Percentiles rank a stretch among this genome's conserved stretches.
These are phyloP conservation scores for Holtermanniella nyarrowii DNA, from an alignment of 768 basidiomycete genomes.

Conservation along the genomic window DNA sequence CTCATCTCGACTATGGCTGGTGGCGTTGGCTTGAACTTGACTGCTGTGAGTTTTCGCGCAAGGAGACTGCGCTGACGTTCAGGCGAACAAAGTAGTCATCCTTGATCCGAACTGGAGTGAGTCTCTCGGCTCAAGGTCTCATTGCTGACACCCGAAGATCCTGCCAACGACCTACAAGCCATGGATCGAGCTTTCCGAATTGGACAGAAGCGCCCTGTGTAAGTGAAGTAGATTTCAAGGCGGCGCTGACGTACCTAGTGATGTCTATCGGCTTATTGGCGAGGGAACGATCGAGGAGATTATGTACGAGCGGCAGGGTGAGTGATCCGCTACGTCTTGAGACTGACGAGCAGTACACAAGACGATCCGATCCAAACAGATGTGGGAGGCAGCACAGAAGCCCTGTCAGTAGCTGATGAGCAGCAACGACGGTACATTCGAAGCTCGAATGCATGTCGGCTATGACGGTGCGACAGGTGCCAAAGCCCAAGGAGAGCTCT, in stretches of 20 bases:
- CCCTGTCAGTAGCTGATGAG: neutral
- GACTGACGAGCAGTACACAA: slow-evolving; percentile 19
- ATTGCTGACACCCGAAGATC: slow-evolving; percentile 49
- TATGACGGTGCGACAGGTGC: slow-evolving; percentile 21
- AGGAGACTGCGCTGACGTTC: neutral
- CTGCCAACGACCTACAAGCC: slow-evolving; percentile 74
- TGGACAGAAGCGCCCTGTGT: slow-evolving; percentile 38
- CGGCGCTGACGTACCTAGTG: slow-evolving; percentile 7
- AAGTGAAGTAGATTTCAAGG: neutral
- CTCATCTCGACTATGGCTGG: slow-evolving; percentile 85
- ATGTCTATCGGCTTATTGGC: slow-evolving; percentile 38
- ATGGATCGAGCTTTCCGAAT: slow-evolving; percentile 41
- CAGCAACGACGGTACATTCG: slow-evolving; percentile 31
- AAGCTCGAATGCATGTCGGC: slow-evolving; percentile 33
- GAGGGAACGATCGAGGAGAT: slow-evolving; percentile 38
- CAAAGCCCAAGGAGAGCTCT: slow-evolving; percentile 33
- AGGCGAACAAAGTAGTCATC: slow-evolving; percentile 81
- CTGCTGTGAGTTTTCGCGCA: slow-evolving; percentile 47
- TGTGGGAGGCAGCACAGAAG: neutral
- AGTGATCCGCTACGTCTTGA: slow-evolving; percentile 1
- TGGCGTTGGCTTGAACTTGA: slow-evolving; percentile 80
- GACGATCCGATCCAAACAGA: slow-evolving; percentile 25
- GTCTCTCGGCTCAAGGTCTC: slow-evolving; percentile 27
- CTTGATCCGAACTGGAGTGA: slow-evolving; percentile 95
- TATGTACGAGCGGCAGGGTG: slow-evolving; percentile 38